Percentiles rank a stretch among this genome's conserved stretches.
phyloP scores from a whole-genome alignment of 1,284 basidiomycete species.

The Ustilago crameri region DNA sequence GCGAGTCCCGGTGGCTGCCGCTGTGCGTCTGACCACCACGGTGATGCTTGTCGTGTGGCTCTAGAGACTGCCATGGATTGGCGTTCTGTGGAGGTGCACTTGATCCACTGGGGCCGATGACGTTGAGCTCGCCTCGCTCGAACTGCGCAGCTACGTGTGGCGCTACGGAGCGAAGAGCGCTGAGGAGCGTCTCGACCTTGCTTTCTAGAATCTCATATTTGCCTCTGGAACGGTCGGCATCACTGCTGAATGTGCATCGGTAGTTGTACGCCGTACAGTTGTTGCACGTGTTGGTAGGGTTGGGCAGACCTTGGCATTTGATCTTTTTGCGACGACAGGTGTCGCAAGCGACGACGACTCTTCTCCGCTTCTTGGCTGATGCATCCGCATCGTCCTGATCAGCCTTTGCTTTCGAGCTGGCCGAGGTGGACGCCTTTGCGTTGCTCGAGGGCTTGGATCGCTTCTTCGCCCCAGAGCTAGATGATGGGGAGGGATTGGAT shows the following conservation, averaged over 20 bases:
- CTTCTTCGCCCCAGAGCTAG: constrained; percentile 19
- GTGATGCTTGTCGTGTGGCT: constrained; percentile 7
- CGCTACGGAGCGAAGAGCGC: constrained; percentile 53
- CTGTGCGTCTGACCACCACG: not conserved
- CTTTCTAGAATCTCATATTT: constrained; percentile 65
- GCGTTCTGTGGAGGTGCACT: constrained; percentile 50
- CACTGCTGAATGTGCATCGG: constrained; percentile 56
- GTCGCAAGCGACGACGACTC: constrained; percentile 62
- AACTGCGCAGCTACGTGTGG: constrained; percentile 57
- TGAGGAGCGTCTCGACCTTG: constrained; percentile 58
- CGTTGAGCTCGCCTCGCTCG: constrained; percentile 54
- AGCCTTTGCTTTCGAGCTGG: constrained; percentile 17
- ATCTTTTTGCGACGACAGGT: constrained; percentile 63
- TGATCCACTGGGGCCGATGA: constrained; percentile 34
- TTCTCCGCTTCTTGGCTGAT: constrained; percentile 44
- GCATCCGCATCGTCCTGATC: constrained; percentile 24
- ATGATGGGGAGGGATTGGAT: constrained; percentile 7
- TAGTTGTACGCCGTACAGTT: constrained; percentile 58
- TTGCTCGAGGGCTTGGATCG: constrained; percentile 8
- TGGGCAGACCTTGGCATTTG: constrained; percentile 60
- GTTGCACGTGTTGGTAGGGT: constrained; percentile 52
- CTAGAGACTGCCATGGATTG: constrained; percentile 35
- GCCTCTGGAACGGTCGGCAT: constrained; percentile 53
- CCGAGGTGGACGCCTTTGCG: constrained; percentile 4
- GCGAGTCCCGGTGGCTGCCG: not conserved